Base-by-base conservation (phyloP, 2,329 filamentous ascomycete genomes). In the Thelonectria rubi region DNA sequence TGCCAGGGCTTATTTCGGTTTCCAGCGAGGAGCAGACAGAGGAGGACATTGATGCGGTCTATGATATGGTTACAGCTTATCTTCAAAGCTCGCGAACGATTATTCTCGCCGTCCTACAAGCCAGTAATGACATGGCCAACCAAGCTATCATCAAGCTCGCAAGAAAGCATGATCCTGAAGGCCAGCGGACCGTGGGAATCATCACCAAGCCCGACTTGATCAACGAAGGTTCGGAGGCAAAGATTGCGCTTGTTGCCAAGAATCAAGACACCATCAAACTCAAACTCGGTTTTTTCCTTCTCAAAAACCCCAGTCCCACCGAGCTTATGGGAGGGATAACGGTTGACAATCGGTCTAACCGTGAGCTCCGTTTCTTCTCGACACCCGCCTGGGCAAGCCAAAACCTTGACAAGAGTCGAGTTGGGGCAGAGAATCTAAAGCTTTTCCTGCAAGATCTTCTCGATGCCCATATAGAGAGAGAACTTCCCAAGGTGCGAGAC, bases 91-190 rank as follows among this genome's bases (percentile, higher is more conserved):
- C 74, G 0, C 72, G 78, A 47, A 79, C 77, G 3, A 81, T 83
- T 48, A 80, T 82, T 39, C 72, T 82, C 5, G 77, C 79, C 1
- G 78, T 82, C 1, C 72, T 84, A 1, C 74, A 75, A 1, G 78
- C 78, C 8, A 72, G 67, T 20, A 78, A 77, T 30, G 79, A 82
- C 48, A 69, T 72, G 14, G 74, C 74, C 4, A 78, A 76, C 20
- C 79, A 82, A 62, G 62, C 60, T 1, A 75, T 81, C 11, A 69
- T 80, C 6, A 65, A 72, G 17, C 55, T 67, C 5, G 70, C 72
- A 11, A 51, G 68, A n/a, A 21, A 74, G 24, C 63, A 75, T 49
- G 78, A 81, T 64, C 73, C 73, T 0, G 55, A 65, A 0, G 73
- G 74, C 1, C 40, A 62, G 3, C 74, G 79, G 0, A 81, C 78